phyloP scores from a whole-genome alignment of 345 rosid species.

The Conringia planisiliqua region DNA sequence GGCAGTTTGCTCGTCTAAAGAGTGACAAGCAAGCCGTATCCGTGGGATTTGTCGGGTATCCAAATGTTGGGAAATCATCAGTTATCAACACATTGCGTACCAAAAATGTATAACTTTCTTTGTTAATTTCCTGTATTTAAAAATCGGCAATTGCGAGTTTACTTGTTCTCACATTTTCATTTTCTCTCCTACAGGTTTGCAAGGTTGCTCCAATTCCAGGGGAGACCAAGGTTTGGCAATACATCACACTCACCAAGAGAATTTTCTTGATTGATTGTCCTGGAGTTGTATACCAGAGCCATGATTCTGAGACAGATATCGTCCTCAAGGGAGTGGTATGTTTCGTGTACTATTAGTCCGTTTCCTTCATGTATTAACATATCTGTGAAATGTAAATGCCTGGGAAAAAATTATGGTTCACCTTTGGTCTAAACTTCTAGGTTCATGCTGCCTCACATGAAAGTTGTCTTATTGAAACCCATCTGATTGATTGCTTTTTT shows the following conservation, averaged over 20 bases:
- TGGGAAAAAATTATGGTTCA: not conserved
- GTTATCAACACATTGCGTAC: slow-evolving; percentile 93
- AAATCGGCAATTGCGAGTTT: not conserved
- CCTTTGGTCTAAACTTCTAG: not conserved
- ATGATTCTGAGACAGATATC: slow-evolving; percentile 83
- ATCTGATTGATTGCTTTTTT: not conserved
- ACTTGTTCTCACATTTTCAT: not conserved
- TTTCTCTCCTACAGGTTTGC: slow-evolving; percentile 57
- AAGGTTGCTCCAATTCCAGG: slow-evolving; percentile 99
- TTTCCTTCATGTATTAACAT: not conserved
- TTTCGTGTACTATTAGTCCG: not conserved
- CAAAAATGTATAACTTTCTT: slow-evolving; percentile 54
- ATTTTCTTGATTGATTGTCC: slow-evolving; percentile 96
- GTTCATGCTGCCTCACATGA: not conserved
- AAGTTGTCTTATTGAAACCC: not conserved
- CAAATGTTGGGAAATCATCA: slow-evolving; percentile 96
- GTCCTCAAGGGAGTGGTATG: slow-evolving; percentile 96
- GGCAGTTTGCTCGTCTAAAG: slow-evolving; percentile 87
- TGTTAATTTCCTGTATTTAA: not conserved
- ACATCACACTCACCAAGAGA: slow-evolving; percentile 88
- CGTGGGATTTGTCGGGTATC: slow-evolving; percentile 95
- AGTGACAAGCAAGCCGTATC: slow-evolving; percentile 96
- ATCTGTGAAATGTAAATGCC: not conserved
- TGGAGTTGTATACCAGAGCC: slow-evolving; percentile 93
- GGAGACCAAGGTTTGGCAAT: slow-evolving; percentile 98